Base-by-base conservation (phyloP, 768 basidiomycete species). In the Daedalea quercina region DNA sequence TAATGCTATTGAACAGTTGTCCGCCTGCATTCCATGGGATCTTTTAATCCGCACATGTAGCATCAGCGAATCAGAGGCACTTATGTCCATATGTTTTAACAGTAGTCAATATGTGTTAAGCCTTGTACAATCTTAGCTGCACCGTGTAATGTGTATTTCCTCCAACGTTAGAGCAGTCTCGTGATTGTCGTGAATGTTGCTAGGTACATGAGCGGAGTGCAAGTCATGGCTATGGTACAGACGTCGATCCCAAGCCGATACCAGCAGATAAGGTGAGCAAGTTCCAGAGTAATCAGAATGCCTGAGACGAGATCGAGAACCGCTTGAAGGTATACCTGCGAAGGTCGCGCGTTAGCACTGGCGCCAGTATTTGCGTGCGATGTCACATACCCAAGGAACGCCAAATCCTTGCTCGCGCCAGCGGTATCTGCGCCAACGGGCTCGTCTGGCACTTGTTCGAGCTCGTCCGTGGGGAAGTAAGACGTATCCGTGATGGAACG, bases 401-500 rank as follows among this genome's bases (percentile, higher is more conserved):
- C 80, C 41, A 82, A 67, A 59, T 82, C 80, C 64, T 78, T 81
- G 65, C 73, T 76, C 20, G 75, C 70, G 15, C 70, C 73, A 15
- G 64, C 63, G 9, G 65, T 56, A 51, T 77, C 75, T 11, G 63
- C 69, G 15, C 63, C 68, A 3, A 65, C 65, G 9, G 75, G 73
- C 50, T 76, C 70, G 26, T 81, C 80, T 0, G 75, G 70, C 12
- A 69, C 85, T 69, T 93, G 88, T 52, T 94, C 90, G 51, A 94
- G 77, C 60, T 95, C 92, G 55, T 96, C 93, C 1, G 89, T 94
- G 1, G 94, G 94, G 80, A 96, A 96, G 73, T 96, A 96, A n/a
- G 92, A 94, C 1, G 94, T 96, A 59, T 97, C 94, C 33, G 93
- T 94, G 63, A 94, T 88, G 8, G 90, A 94, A 37, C 87, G 81